Conservation (phyloP, 345 rosid genomes). For the Clausena lansium region DNA sequence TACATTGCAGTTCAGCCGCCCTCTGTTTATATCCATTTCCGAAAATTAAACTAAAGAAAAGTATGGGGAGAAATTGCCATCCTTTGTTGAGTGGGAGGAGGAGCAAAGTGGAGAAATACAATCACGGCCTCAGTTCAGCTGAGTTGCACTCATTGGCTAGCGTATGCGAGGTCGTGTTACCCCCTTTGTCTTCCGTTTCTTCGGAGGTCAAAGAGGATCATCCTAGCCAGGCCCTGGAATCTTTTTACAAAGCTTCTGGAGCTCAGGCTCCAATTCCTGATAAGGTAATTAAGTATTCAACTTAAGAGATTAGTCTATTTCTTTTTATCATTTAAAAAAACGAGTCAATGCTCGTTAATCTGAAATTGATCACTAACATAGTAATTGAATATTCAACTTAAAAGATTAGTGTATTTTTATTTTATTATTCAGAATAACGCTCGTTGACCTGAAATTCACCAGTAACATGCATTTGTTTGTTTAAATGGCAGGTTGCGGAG, state of each 20-base stretch:
- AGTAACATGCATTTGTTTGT: not conserved
- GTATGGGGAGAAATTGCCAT: slow-evolving; percentile 29
- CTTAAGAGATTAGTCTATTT: not conserved
- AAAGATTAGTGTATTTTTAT: not conserved
- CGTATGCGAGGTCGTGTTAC: slow-evolving; percentile 56
- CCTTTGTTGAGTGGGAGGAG: slow-evolving; percentile 35
- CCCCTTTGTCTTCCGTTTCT: slow-evolving; percentile 34
- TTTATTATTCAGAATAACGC: too few species aligned
- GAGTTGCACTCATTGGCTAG: slow-evolving; percentile 55
- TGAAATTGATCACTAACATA: not conserved
- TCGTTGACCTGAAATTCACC: not conserved
- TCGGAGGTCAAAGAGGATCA: slow-evolving; percentile 16
- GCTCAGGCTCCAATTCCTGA: slow-evolving; percentile 37
- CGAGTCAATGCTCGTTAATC: not conserved
- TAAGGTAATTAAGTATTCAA: slow-evolving; percentile 31
- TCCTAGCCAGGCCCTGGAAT: slow-evolving; percentile 25
- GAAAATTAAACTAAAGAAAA: too few species aligned
- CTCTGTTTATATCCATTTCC: too few species aligned
- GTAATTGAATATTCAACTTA: slow-evolving; percentile 18
- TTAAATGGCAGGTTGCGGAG: slow-evolving; percentile 42
- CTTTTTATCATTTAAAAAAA: not conserved
- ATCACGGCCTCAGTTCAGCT: slow-evolving; percentile 37
- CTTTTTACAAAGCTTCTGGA: slow-evolving; percentile 49
- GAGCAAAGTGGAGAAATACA: slow-evolving; percentile 15
- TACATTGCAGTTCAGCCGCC: too few species aligned